Percentiles rank a stretch among this genome's conserved stretches.
Evolutionary conservation across 2,329 filamentous ascomycete genomes (phyloP).

Genomic region (Drechslerella coelobrocha): DNA sequence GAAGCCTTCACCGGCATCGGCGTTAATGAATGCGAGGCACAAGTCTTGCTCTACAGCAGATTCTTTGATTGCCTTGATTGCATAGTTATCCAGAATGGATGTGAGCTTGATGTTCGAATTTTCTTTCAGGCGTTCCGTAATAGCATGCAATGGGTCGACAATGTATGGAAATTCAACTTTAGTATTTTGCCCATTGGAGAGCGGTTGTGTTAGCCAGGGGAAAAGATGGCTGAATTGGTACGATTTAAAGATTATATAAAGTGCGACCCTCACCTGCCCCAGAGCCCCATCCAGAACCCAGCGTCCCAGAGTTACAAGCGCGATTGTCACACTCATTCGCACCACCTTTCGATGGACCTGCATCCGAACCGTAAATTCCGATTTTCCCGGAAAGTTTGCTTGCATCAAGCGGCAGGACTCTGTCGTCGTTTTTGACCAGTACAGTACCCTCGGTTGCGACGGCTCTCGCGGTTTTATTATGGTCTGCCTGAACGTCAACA

Average conservation of each 20-base stretch:
- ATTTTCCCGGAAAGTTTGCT: constrained; percentile 49
- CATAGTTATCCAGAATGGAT: constrained; percentile 33
- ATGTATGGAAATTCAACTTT: constrained; percentile 81
- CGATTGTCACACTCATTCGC: constrained; percentile 79
- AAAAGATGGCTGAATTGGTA: too few species aligned
- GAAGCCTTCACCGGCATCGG: constrained; percentile 73
- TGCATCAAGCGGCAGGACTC: constrained; percentile 60
- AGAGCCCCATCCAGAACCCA: constrained; percentile 81
- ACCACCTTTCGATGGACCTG: constrained; percentile 62
- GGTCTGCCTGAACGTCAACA: constrained; percentile 75
- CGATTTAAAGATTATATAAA: not conserved
- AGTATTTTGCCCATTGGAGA: too few species aligned
- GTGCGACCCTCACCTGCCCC: constrained; percentile 63
- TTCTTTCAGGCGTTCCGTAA: constrained; percentile 58
- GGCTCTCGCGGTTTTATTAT: constrained; percentile 73
- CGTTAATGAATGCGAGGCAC: constrained; percentile 72
- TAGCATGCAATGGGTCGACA: constrained; percentile 72
- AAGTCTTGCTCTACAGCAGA: constrained; percentile 19
- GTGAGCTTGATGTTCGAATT: constrained; percentile 7
- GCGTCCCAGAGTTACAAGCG: constrained; percentile 69
- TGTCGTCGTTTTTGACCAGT: constrained; percentile 76
- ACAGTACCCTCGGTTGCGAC: constrained; percentile 82
- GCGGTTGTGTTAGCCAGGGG: too few species aligned
- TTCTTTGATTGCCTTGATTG: constrained; percentile 4
- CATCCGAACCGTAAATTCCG: constrained; percentile 76